phyloP scores from a whole-genome alignment of 768 basidiomycete species.

The Leucosporidium scottii region DNA sequence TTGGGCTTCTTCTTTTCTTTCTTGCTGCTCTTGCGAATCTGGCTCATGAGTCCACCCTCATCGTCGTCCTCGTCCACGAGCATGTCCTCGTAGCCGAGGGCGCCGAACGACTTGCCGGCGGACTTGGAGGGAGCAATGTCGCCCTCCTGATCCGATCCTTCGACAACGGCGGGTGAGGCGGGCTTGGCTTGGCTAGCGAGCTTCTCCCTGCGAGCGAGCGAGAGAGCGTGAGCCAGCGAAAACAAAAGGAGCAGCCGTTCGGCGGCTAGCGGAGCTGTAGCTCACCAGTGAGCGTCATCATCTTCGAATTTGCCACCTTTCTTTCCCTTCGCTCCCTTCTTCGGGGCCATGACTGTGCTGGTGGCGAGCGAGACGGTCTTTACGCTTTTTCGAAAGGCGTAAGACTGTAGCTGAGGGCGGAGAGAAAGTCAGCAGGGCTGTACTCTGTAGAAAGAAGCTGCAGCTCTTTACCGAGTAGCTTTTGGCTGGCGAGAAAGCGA shows the following conservation, averaged over 20 bases:
- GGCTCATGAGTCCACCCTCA: conserved; percentile 27
- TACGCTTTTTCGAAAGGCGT: too few relatives aligned
- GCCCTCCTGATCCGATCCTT: conserved; percentile 3
- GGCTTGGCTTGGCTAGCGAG: conserved; percentile 1
- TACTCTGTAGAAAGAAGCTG: too few relatives aligned
- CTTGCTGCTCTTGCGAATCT: conserved; percentile 35
- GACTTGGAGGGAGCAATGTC: not conserved
- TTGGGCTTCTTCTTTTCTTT: conserved; percentile 39
- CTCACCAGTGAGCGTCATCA: conserved; percentile 5
- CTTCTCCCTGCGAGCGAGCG: not conserved
- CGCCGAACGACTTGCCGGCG: not conserved
- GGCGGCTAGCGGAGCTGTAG: not conserved
- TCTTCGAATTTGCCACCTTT: conserved; percentile 1
- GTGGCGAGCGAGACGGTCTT: not conserved
- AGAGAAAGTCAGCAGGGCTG: too few relatives aligned
- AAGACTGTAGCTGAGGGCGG: too few relatives aligned
- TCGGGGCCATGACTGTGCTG: conserved; percentile 1
- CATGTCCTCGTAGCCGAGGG: conserved; percentile 3
- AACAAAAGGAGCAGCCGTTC: not conserved
- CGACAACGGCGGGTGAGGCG: not conserved
- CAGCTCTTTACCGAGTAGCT: too few relatives aligned
- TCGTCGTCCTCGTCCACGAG: conserved; percentile 30
- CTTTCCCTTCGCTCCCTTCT: conserved; percentile 1
- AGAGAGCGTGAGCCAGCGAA: not conserved
- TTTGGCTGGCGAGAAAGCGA: too few relatives aligned